These are phyloP conservation scores for Boletus rex-veris DNA, from an alignment of 768 basidiomycete species.

Conservation along the genomic window DNA sequence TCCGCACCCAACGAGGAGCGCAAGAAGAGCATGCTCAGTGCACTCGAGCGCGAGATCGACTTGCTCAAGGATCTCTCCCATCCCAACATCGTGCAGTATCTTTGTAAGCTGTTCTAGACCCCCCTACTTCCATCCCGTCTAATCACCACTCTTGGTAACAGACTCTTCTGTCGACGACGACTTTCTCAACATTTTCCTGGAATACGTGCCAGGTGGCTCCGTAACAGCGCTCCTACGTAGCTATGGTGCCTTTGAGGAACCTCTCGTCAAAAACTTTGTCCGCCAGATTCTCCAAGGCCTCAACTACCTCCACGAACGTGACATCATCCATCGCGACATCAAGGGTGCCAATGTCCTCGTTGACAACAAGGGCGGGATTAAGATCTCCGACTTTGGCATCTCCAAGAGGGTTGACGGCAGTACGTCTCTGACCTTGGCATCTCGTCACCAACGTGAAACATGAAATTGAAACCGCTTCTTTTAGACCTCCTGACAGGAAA, in stretches of 20 bases:
- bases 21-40: slow-evolving; percentile 89
- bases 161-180: slow-evolving; percentile 93
- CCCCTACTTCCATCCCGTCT: not conserved
- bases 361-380: slow-evolving; percentile 96
- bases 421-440: slow-evolving; percentile 41
- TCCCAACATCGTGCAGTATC: slow-evolving; percentile 96
- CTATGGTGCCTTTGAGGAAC: slow-evolving; percentile 94
- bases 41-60: slow-evolving; percentile 91
- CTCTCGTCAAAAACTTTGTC: slow-evolving; percentile 88
- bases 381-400: slow-evolving; percentile 96
- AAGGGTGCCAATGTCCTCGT: slow-evolving; percentile 98
- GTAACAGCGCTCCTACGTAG: slow-evolving; percentile 84
- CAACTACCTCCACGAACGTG: slow-evolving; percentile 86
- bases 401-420: slow-evolving; percentile 97
- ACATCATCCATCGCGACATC: slow-evolving; percentile 97
- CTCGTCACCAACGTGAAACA: slow-evolving; percentile 28
- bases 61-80: slow-evolving; percentile 90
- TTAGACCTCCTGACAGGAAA: slow-evolving; percentile 52
- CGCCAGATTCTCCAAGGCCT: slow-evolving; percentile 88
- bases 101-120: slow-evolving; percentile 55
- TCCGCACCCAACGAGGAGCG: slow-evolving; percentile 85
- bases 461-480: slow-evolving; percentile 13
- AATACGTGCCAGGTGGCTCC: slow-evolving; percentile 95
- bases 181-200: slow-evolving; percentile 92
- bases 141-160: slow-evolving; percentile 26